Conservation (phyloP, 352 stramenopile species). For the Phytophthora kernoviae region DNA sequence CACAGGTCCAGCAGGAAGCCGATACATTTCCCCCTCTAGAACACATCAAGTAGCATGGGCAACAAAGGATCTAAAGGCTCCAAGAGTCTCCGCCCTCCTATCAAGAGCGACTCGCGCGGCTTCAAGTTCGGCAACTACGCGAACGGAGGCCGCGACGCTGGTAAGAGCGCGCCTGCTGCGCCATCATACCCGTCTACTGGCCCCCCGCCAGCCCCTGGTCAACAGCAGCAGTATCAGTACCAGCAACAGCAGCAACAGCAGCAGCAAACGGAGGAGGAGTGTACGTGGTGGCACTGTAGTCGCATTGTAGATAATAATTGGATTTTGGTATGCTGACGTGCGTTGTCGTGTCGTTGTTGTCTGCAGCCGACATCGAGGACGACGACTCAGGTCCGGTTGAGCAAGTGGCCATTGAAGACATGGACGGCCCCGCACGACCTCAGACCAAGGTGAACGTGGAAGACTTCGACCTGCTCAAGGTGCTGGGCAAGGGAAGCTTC, state of each 20-base stretch:
- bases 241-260: constrained; percentile 30
- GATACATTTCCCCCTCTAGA: constrained; percentile 23
- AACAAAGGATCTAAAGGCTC: constrained; percentile 87
- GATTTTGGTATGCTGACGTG: constrained; percentile 12
- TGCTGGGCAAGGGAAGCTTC: constrained; percentile 95
- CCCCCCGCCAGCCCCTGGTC: constrained; percentile 33
- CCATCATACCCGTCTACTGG: constrained; percentile 53
- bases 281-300: constrained; percentile 37
- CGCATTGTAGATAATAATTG: constrained; percentile 3
- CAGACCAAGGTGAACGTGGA: constrained; percentile 90
- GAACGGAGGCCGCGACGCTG: constrained; percentile 61
- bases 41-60: constrained; percentile 48
- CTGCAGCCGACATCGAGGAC: constrained; percentile 74
- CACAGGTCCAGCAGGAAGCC: constrained; percentile 19
- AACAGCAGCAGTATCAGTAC: constrained; percentile 23
- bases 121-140: constrained; percentile 73
- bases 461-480: constrained; percentile 94
- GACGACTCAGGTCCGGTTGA: constrained; percentile 82
- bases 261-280: constrained; percentile 59
- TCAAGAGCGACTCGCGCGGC: constrained; percentile 85
- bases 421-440: constrained; percentile 61
- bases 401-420: constrained; percentile 84
- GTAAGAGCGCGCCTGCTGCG: constrained; percentile 74
- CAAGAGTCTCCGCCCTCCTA: constrained; percentile 65
- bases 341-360: constrained; percentile 15